Evolutionary conservation across 2,329 filamentous ascomycete species (phyloP).

Genomic region (Fusarium cicatricum): DNA sequence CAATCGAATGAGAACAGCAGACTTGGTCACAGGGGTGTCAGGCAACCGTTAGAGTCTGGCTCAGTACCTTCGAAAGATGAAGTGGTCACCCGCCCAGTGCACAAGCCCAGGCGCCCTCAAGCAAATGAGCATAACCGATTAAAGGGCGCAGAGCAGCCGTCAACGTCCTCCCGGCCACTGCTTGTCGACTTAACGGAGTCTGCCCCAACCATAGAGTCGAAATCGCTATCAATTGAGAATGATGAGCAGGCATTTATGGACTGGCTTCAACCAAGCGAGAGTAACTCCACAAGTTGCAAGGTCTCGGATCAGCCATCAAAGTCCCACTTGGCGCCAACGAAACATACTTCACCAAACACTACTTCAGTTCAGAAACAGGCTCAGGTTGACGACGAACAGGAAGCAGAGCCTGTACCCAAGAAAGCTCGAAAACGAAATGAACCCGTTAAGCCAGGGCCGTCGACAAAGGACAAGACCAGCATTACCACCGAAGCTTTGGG

Average conservation of each 20-base stretch:
- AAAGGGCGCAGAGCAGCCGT: background rate
- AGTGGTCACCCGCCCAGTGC: conserved; percentile 3
- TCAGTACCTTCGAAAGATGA: background rate
- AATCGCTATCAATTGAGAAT: background rate
- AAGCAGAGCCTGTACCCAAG: background rate
- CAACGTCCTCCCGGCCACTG: background rate
- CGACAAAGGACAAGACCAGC: background rate
- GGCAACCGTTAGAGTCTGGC: background rate
- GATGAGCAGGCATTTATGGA: conserved; percentile 22
- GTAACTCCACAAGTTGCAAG: background rate
- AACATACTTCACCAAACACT: background rate
- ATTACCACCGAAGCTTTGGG: background rate
- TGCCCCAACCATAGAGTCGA: background rate
- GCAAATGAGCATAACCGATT: background rate
- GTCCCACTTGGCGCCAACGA: background rate
- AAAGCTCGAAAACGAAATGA: background rate
- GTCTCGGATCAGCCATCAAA: background rate
- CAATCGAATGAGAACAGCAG: background rate
- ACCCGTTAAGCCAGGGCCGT: background rate
- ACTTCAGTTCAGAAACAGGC: background rate
- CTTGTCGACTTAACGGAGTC: background rate
- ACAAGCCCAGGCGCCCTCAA: background rate
- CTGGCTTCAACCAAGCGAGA: conserved; percentile 22
- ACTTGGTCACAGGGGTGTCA: background rate
- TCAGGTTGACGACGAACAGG: background rate